Evolutionary conservation across 441 rosid species (phyloP), one percentile per base, ranked within the genome.

Genomic region (Gossypium schwendimanii): DNA sequence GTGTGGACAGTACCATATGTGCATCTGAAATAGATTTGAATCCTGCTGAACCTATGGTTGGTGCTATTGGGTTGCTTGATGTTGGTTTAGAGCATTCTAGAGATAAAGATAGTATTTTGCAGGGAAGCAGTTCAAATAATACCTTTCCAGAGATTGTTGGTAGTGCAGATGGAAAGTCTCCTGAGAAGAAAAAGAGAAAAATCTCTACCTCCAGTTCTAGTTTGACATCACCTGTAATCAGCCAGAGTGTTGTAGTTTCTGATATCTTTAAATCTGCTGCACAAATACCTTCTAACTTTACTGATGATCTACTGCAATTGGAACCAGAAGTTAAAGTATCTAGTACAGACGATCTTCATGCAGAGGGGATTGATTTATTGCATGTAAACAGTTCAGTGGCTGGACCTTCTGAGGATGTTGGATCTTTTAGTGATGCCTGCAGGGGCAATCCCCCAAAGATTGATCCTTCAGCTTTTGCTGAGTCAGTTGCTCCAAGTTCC

Each of bases 1-100:
- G 81, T 76, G 73, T 57, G 50, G 80, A 87, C 74, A 70, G 81
- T n/a, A 76, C 81, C 63, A 58, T 77, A 79, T 75, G 74, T 63
- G 77, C 82, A 73, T 76, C 86, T 81, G 76, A 71, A 41, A 72
- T 78, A 71, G 75, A 79, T 73, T 39, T 57, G 76, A 70, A 41
- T 69, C 75, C 72, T 70, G 55, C 69, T 21, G 82, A 74, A 66
- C 71, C 21, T 71, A 69, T 63, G 72, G 39, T 67, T 69, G 17
- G 73, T 75, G 54, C 49, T 52, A 28, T 45, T 44, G 66, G 61
- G 33, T 15, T 24, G 69, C 49, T 33, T 69, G 75, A 79, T 70
- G 64, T 72, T 85, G 81, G 81, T 65, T 61, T 80, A 33, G 77
- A 69, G 71, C 69, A 85, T 58, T 54, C 45, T 77, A 53, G 60